Evolutionary conservation across 1,139 yeast species (phyloP).

Genomic region (Geotrichum citri-aurantii): DNA sequence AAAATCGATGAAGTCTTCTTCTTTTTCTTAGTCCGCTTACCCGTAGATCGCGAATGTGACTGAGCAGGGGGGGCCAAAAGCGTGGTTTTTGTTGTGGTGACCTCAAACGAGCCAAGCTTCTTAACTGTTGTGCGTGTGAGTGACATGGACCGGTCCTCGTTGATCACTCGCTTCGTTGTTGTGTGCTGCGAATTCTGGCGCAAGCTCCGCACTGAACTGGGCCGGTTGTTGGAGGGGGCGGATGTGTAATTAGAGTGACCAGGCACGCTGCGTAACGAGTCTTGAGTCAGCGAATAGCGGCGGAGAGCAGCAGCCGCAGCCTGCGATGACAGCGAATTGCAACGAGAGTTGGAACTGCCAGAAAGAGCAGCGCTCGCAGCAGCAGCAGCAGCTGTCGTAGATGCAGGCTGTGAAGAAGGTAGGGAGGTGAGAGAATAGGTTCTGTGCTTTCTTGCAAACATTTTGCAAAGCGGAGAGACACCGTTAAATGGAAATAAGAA

Average conservation of each 20-base stretch:
- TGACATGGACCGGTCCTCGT: slow-evolving; percentile 35
- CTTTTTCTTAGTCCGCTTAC: slow-evolving; percentile 1
- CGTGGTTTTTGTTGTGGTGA: slow-evolving; percentile 34
- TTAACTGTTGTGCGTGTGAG: slow-evolving; percentile 38
- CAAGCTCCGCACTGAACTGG: neutral
- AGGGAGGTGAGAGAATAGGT: neutral
- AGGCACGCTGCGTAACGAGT: neutral
- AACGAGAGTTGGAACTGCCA: slow-evolving; percentile 17
- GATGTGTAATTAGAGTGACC: neutral
- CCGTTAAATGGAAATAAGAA: neutral
- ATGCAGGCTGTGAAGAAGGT: neutral
- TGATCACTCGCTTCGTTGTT: slow-evolving; percentile 20
- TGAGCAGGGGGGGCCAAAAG: slow-evolving; percentile 14
- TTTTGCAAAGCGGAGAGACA: neutral
- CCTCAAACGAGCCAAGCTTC: slow-evolving; percentile 36
- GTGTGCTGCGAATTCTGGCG: slow-evolving; percentile 5
- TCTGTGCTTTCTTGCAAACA: neutral
- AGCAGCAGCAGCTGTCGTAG: slow-evolving; percentile 16
- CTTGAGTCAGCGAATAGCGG: slow-evolving; percentile 33
- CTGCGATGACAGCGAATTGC: slow-evolving; percentile 25
- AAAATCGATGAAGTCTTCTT: slow-evolving; percentile 28
- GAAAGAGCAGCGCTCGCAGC: slow-evolving; percentile 22
- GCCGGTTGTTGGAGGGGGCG: neutral
- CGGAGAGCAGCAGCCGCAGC: slow-evolving; percentile 38
- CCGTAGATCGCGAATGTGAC: slow-evolving; percentile 10